Evolutionary conservation across 169 alveolate species (phyloP).

Genomic region (Plasmodium vinckei): DNA sequence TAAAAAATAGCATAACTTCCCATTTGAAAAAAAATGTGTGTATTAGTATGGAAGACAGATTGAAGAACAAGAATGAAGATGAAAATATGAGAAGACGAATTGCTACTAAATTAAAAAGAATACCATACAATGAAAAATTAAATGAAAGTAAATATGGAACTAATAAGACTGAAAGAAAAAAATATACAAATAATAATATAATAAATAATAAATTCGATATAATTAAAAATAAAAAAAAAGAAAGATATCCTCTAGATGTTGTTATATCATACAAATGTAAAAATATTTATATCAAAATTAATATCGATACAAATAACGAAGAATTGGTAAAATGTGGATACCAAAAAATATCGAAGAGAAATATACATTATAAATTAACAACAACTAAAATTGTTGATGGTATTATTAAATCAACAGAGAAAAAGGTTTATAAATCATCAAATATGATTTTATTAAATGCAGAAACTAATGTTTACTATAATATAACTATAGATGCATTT

Average conservation of each 20-base stretch:
- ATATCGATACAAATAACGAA: conserved; percentile 62
- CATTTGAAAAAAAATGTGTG: neutral
- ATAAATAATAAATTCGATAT: conserved; percentile 14
- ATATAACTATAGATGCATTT: conserved; percentile 66
- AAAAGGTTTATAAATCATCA: conserved; percentile 60
- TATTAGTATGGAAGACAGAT: neutral
- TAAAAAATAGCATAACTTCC: conserved; percentile 4
- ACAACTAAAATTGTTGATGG: conserved; percentile 68
- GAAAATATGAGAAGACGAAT: conserved; percentile 1
- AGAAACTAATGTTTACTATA: conserved; percentile 63
- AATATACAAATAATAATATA: neutral
- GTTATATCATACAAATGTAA: conserved; percentile 47
- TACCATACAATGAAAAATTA: neutral
- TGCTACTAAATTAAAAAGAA: conserved; percentile 18
- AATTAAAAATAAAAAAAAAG: conserved; percentile 14
- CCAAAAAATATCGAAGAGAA: conserved; percentile 46
- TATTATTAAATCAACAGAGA: conserved; percentile 65
- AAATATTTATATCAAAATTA: conserved; percentile 59
- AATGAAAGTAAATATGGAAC: conserved; percentile 4
- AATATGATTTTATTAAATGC: conserved; percentile 70
- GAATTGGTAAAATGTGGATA: conserved; percentile 38
- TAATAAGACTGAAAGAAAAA: conserved; percentile 29
- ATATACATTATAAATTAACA: conserved; percentile 49
- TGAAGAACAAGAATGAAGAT: neutral
- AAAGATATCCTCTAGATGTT: conserved; percentile 63